Base-by-base conservation (phyloP, 192 early-diverging fungal species). In the Linnemannia elongata region DNA sequence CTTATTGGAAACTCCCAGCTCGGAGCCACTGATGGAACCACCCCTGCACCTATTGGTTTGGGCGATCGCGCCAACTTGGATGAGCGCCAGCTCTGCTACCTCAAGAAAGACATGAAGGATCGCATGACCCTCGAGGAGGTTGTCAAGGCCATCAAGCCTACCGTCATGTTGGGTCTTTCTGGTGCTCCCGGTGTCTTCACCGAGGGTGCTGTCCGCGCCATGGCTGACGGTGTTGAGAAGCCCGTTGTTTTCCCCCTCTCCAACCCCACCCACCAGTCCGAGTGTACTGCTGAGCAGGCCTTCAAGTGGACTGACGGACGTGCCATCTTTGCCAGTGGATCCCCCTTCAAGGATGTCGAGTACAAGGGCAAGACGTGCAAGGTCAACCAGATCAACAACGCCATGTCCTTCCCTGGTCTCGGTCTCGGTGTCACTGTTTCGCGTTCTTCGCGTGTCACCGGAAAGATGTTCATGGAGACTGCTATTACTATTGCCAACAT, bases 401-500 rank as follows among this genome's bases (percentile, higher is more conserved):
- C 89, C 57, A 91, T 91, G 69, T 89, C 88, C 2, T 92, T 90
- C 88, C 91, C 91, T 27, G 92, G 92, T 74, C 88, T 92, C 69
- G 92, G 92, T 70, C 79, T 92, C 36, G 92, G 89, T 68, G 85
- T 92, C 66, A 91, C 90, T 9, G 88, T 89, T 35, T 90, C 92
- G 30, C 85, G 90, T 69, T 89, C 92, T 15, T 83, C 73, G 38
- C 84, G 83, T 54, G 92, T 91, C 17, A 92, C 90, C 0, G 72
- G 88, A 38, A 92, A 80, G 49, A 92, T 92, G 91, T 92, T 92
- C 72, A 72, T 92, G 74, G 91, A 92, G 75, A 91, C 91, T 36
- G 91, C 91, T 4, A 78, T 88, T 13, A 88, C 89, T 15, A 91
- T 92, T 76, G 91, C 91, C 45, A 85, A 91, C 52, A 81, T 90